These are phyloP conservation scores for Exophiala aquamarina DNA, from an alignment of 2,329 filamentous ascomycete genomes.

Conservation along the genomic window DNA sequence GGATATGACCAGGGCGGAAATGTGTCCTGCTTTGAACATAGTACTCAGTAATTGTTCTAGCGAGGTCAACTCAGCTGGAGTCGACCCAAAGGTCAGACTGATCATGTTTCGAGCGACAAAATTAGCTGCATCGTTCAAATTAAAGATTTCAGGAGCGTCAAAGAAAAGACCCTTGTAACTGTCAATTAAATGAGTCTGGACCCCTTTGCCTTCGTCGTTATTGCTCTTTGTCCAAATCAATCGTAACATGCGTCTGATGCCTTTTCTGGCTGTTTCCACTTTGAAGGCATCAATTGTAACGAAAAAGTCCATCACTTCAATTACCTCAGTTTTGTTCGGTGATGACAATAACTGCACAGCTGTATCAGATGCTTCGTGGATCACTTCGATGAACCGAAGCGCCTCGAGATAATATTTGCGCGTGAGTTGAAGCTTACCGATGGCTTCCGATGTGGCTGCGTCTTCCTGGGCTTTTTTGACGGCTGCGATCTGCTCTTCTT, in stretches of 20 bases:
- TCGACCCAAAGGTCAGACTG: slow-evolving; percentile 92
- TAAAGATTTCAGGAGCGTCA: slow-evolving; percentile 86
- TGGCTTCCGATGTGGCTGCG: slow-evolving; percentile 82
- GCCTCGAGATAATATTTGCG: slow-evolving; percentile 92
- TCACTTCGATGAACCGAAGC: slow-evolving; percentile 85
- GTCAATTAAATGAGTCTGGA: slow-evolving; percentile 94
- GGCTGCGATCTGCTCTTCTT: slow-evolving; percentile 72
- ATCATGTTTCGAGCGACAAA: slow-evolving; percentile 99
- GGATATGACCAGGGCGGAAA: slow-evolving; percentile 79
- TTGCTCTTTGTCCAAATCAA: slow-evolving; percentile 99
- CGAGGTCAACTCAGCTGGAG: slow-evolving; percentile 90
- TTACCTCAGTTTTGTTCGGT: slow-evolving; percentile 96
- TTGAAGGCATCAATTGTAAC: slow-evolving; percentile 94
- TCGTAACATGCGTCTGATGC: slow-evolving; percentile 92
- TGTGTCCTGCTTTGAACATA: slow-evolving; percentile 92
- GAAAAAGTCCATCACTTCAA: slow-evolving; percentile 99
- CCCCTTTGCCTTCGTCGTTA: slow-evolving; percentile 97
- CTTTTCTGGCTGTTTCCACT: slow-evolving; percentile 86
- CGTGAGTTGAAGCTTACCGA: slow-evolving; percentile 83
- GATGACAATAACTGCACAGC: slow-evolving; percentile 88
- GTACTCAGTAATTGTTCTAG: slow-evolving; percentile 91
- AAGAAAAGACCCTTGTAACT: slow-evolving; percentile 97
- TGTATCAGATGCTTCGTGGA: slow-evolving; percentile 76
- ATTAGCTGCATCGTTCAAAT: slow-evolving; percentile 84
- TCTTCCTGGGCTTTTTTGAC: slow-evolving; percentile 81